These are phyloP conservation scores for Cavenderia fasciculata DNA, from an alignment of 78 protist genomes.

Conservation along the genomic window DNA sequence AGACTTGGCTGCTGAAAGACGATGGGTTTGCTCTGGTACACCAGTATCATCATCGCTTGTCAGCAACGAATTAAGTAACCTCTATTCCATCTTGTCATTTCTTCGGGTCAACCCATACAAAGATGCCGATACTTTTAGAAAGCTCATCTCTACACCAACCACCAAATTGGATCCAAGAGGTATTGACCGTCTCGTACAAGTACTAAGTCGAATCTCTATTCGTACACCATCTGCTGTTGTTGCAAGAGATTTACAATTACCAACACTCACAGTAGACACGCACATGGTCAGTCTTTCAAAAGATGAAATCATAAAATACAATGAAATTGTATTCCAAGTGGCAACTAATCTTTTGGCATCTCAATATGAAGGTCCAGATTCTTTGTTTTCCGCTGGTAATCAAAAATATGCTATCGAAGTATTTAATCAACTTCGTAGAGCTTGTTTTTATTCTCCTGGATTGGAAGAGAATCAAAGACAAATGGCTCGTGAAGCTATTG, in stretches of 20 bases:
- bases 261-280: background rate
- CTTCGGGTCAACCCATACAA: constrained; percentile 14
- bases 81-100: constrained; percentile 20
- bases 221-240: background rate
- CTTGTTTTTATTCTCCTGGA: constrained; percentile 8
- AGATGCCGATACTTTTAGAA: background rate
- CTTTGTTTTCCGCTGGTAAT: constrained; percentile 14
- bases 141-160: constrained; percentile 2
- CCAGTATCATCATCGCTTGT: constrained; percentile 21
- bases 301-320: constrained; percentile 15
- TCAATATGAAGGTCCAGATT: constrained; percentile 68
- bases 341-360: constrained; percentile 68
- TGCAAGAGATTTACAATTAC: background rate
- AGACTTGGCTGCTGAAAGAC: background rate
- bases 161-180: constrained; percentile 6
- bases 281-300: background rate
- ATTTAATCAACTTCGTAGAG: constrained; percentile 20
- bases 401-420: constrained; percentile 32
- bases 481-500: constrained; percentile 1
- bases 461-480: constrained; percentile 1
- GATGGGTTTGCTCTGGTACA: constrained; percentile 53
- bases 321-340: constrained; percentile 31
- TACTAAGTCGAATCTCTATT: background rate
- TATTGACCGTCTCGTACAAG: background rate
- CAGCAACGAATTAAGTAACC: background rate